A percentile compares a stretch with the other conserved stretches of the same genome.
Conservation (phyloP, 2,329 filamentous ascomycete genomes). For the Phoma sp. region DNA sequence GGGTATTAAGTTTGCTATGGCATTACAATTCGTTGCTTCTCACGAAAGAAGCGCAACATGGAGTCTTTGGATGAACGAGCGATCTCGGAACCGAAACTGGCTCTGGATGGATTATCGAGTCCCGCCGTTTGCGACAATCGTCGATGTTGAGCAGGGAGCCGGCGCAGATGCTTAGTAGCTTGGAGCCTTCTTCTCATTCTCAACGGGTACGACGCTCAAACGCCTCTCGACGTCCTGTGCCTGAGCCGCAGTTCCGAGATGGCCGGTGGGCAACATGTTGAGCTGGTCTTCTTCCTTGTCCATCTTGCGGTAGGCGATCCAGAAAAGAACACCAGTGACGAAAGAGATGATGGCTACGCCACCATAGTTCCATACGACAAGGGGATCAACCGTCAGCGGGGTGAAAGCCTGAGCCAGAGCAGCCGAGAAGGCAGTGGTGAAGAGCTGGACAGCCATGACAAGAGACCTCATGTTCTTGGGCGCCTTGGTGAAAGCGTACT, state of each 20-base stretch:
- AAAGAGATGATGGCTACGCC: slow-evolving; percentile 46
- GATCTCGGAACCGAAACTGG: not conserved
- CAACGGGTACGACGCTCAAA: slow-evolving; percentile 17
- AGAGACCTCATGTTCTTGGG: slow-evolving; percentile 66
- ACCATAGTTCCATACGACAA: slow-evolving; percentile 46
- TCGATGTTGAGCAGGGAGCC: not conserved
- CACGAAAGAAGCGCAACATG: not conserved
- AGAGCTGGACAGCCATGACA: slow-evolving; percentile 46
- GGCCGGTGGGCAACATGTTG: slow-evolving; percentile 48
- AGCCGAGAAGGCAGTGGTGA: slow-evolving; percentile 45
- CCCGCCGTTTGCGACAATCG: too few species aligned
- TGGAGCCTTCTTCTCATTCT: slow-evolving; percentile 11
- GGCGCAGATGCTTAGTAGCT: not conserved
- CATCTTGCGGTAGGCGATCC: slow-evolving; percentile 39
- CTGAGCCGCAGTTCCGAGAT: slow-evolving; percentile 38
- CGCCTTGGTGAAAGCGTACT: slow-evolving; percentile 77
- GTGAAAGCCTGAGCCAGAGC: slow-evolving; percentile 40
- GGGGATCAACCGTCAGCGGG: slow-evolving; percentile 36
- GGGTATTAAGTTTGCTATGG: slow-evolving; percentile 12
- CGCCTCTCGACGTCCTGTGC: slow-evolving; percentile 40
- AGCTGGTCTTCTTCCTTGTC: slow-evolving; percentile 47
- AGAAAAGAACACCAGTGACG: slow-evolving; percentile 42
- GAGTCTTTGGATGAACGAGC: not conserved
- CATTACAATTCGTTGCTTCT: slow-evolving; percentile 6
- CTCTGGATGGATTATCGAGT: not conserved